Base-by-base conservation (phyloP, 768 basidiomycete species). In the Leucogyrophana mollusca region DNA sequence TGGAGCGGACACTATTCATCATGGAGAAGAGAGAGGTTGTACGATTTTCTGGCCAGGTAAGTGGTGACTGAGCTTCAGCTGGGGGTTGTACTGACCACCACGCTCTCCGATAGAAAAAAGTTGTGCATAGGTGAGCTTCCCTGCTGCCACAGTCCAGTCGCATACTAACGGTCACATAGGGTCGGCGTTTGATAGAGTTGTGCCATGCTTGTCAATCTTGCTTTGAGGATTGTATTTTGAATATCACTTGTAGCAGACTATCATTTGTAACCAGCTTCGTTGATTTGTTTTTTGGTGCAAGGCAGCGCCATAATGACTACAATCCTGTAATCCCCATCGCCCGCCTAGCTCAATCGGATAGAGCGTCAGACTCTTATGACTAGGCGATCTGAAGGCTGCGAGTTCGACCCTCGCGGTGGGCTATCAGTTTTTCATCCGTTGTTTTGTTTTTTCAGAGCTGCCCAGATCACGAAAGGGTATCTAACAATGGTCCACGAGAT, bases 11-110 rank as follows among this genome's bases (percentile, higher is more conserved):
- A 16, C 67, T 98, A 51, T 96, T 83, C 59, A 77, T 98, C 40
- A 60, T 99, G 71, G 96, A 99, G 75, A 95, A 96, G 72, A 76
- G 93, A 52, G 96, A 99, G 64, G 78, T 95, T n/a, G 75, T 99
- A 18, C 75, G 92, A 56, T 99, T 97, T 66, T 85, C 87, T 27
- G 82, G 84, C 5, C 86, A 86, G 77, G 67, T 67, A 33, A 39
- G 61, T 50, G 24, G 21, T 40, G 17, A 9, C 27, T 36, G 2
- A 13, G 2, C 16, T 17, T 13, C 39, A 16, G 25, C 14, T 40
- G 17, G 35, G 20, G 22, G 30, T n/a, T 21, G 20, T 41, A 39
- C 39, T 50, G 38, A 49, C 16, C 32, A 35, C 39, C 33, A 49
- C 7, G 37, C 48, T 21, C 40, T 41, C 16, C 56, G 40, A 41